phyloP scores from a whole-genome alignment of 352 stramenopile genomes.

The Phytophthora sp. region DNA sequence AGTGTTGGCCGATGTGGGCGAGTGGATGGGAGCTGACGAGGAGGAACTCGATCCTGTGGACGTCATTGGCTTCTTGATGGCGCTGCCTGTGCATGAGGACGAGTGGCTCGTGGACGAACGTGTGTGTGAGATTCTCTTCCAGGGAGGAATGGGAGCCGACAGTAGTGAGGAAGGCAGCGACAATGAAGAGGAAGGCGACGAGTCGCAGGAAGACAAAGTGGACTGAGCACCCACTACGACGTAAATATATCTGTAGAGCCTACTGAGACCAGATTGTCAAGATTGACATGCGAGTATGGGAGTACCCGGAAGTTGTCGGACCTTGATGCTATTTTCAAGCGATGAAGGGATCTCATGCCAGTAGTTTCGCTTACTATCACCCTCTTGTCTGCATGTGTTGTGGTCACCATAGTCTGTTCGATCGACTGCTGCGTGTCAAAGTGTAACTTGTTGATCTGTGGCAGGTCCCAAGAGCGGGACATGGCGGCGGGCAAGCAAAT shows the following conservation, averaged over 20 bases:
- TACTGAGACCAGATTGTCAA: slow-evolving; percentile 13
- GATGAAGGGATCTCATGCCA: slow-evolving; percentile 13
- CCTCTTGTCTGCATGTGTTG: slow-evolving; percentile 19
- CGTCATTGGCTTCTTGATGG: slow-evolving; percentile 73
- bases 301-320: background rate
- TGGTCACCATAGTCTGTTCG: slow-evolving; percentile 26
- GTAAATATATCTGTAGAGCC: slow-evolving; percentile 32
- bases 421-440: background rate
- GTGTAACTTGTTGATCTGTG: slow-evolving; percentile 13
- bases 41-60: slow-evolving; percentile 66
- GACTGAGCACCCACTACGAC: slow-evolving; percentile 20
- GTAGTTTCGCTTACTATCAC: slow-evolving; percentile 35
- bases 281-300: slow-evolving; percentile 14
- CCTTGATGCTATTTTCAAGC: slow-evolving; percentile 30
- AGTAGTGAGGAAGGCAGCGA: slow-evolving; percentile 41
- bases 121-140: slow-evolving; percentile 79
- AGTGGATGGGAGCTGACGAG: slow-evolving; percentile 57
- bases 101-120: slow-evolving; percentile 83
- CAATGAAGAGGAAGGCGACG: slow-evolving; percentile 26
- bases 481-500: slow-evolving; percentile 41
- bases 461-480: background rate
- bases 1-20: slow-evolving; percentile 50
- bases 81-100: slow-evolving; percentile 71
- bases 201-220: slow-evolving; percentile 36
- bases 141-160: slow-evolving; percentile 37